A percentile compares a stretch with the other conserved stretches of the same genome.
Conservation (phyloP, 768 basidiomycete species). For the Trametes meyenii region DNA sequence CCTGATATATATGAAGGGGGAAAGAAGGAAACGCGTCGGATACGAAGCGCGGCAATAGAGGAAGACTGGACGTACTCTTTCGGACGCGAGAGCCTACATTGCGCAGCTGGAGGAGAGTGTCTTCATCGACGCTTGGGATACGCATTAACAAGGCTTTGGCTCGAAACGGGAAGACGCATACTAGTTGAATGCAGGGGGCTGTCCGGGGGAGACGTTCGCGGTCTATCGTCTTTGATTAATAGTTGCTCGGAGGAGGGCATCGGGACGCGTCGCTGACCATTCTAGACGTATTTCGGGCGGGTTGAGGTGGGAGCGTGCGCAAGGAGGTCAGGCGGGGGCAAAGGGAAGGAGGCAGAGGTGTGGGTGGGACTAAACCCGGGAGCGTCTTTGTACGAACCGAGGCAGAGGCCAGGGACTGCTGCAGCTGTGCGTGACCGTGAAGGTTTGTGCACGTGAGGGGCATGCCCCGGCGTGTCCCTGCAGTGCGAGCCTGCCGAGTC, state of each 20-base stretch:
- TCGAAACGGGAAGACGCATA: constrained; percentile 9
- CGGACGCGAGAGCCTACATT: constrained; percentile 24
- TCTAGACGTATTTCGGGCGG: no score
- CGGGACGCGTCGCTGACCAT: no score
- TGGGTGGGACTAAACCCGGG: background rate
- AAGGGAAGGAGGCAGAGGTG: background rate
- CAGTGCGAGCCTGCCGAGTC: background rate
- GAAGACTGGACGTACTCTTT: constrained; percentile 18
- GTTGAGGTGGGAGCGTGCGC: background rate
- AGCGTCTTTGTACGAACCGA: constrained; percentile 1
- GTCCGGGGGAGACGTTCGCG: background rate
- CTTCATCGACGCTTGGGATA: constrained; percentile 21
- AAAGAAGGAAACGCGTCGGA: background rate
- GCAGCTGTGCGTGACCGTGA: constrained; percentile 13
- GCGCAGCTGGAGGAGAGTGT: constrained; percentile 25
- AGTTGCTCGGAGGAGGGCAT: background rate
- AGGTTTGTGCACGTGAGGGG: constrained; percentile 9
- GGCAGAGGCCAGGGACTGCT: background rate
- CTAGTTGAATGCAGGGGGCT: constrained; percentile 17
- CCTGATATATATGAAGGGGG: no score
- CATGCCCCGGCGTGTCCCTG: constrained; percentile 3
- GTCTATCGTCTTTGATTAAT: background rate
- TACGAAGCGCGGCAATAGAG: background rate
- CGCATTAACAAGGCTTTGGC: background rate
- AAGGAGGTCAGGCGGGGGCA: background rate